phyloP scores from a whole-genome alignment of 345 rosid species.

The Populus euphratica region DNA sequence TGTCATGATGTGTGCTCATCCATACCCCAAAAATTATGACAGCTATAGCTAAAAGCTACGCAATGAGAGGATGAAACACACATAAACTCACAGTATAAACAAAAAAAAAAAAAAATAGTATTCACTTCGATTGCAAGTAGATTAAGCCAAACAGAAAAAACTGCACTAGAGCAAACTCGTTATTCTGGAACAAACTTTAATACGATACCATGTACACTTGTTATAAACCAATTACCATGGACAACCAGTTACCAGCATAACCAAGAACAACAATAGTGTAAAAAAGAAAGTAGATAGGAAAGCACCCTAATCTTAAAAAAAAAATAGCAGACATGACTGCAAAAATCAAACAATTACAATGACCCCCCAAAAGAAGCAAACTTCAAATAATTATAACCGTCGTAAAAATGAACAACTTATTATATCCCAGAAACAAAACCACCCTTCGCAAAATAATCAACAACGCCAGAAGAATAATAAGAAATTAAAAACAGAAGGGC shows the following conservation, averaged over 20 bases:
- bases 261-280: neutral
- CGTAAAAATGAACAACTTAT: neutral
- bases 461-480: neutral
- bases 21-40: conserved; percentile 79
- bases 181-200: neutral
- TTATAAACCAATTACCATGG: no score
- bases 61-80: conserved; percentile 10
- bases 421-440: conserved; percentile 9
- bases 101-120: neutral
- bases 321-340: neutral
- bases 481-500: neutral
- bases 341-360: neutral
- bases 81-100: conserved; percentile 1
- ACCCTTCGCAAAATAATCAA: conserved; percentile 8
- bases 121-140: conserved; percentile 3
- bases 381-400: neutral
- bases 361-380: neutral
- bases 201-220: neutral
- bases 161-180: conserved; percentile 4
- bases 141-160: neutral
- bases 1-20: conserved; percentile 92
- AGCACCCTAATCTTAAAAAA: neutral
- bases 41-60: conserved; percentile 75
- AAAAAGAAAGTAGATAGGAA: neutral
- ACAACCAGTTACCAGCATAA: neutral